phyloP scores from a whole-genome alignment of 176 grass and related monocot genomes.

The Aegilops bicornis region DNA sequence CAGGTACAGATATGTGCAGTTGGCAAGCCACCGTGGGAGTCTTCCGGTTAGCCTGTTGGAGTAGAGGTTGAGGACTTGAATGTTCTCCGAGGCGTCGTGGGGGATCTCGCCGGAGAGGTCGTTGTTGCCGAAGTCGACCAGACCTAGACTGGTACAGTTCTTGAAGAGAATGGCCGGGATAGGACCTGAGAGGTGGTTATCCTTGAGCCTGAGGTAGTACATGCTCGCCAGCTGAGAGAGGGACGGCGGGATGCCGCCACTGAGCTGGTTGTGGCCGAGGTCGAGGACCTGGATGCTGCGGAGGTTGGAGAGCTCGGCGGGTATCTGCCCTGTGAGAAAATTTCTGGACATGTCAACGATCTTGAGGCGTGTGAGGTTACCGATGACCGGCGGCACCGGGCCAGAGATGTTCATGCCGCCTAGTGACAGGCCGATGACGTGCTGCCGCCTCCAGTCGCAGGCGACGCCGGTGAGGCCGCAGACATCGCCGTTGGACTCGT shows the following conservation, averaged over 20 bases:
- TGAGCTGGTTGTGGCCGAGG: conserved; percentile 46
- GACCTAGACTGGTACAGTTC: conserved; percentile 36
- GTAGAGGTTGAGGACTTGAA: conserved; percentile 45
- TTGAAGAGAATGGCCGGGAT: conserved; percentile 55
- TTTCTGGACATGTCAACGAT: conserved; percentile 53
- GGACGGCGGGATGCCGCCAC: conserved; percentile 43
- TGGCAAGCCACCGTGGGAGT: conserved; percentile 68
- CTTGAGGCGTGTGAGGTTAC: conserved; percentile 45
- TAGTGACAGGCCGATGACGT: conserved; percentile 43
- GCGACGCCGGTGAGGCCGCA: conserved; percentile 55
- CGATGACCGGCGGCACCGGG: conserved; percentile 24
- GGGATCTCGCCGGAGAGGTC: conserved; percentile 54
- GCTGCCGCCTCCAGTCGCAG: conserved; percentile 51
- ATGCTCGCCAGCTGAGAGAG: conserved; percentile 27
- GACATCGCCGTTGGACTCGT: conserved; percentile 52
- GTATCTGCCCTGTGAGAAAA: conserved; percentile 51
- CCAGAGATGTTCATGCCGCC: conserved; percentile 28
- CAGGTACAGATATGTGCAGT: not conserved
- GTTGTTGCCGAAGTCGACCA: conserved; percentile 48
- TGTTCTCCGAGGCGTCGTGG: not conserved
- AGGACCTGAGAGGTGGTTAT: conserved; percentile 43
- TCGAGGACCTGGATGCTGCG: not conserved
- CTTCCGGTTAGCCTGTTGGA: conserved; percentile 48
- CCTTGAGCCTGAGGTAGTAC: conserved; percentile 32
- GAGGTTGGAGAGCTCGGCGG: conserved; percentile 57